Evolutionary conservation across 2,329 filamentous ascomycete species (phyloP).

Genomic region (Amesomyces nigricolor): DNA sequence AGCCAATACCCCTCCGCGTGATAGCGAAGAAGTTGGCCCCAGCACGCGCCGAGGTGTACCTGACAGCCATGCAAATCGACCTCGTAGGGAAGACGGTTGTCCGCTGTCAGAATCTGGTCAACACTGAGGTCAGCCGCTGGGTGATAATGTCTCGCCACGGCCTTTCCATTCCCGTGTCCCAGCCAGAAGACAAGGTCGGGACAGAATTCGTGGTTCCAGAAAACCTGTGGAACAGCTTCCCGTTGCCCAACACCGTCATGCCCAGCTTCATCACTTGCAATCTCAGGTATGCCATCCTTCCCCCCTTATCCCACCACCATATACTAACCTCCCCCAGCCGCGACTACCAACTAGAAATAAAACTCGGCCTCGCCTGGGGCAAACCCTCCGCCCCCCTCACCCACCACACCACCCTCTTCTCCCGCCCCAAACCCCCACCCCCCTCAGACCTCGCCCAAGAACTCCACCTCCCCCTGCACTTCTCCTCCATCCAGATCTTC

Average conservation of each 20-base stretch:
- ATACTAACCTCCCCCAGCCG: slow-evolving; percentile 41
- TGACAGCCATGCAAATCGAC: slow-evolving; percentile 75
- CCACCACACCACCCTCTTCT: slow-evolving; percentile 20
- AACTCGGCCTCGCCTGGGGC: slow-evolving; percentile 71
- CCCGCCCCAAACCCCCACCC: slow-evolving; percentile 29
- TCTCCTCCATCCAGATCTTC: slow-evolving; percentile 70
- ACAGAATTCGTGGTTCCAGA: slow-evolving; percentile 66
- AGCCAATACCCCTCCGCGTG: slow-evolving; percentile 74
- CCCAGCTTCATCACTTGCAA: slow-evolving; percentile 89
- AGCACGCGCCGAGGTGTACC: slow-evolving; percentile 62
- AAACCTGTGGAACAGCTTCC: slow-evolving; percentile 63
- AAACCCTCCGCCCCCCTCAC: slow-evolving; percentile 37
- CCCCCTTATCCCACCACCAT: background rate
- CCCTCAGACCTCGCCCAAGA: slow-evolving; percentile 52
- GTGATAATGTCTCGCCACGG: slow-evolving; percentile 67
- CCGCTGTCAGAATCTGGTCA: slow-evolving; percentile 66
- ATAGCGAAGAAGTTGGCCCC: slow-evolving; percentile 71
- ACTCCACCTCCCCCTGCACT: slow-evolving; percentile 70
- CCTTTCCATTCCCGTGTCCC: slow-evolving; percentile 65
- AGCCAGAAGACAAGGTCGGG: slow-evolving; percentile 51
- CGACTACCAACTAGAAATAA: slow-evolving; percentile 76
- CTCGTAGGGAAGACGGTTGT: slow-evolving; percentile 76
- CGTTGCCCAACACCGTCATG: slow-evolving; percentile 78
- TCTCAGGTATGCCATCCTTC: slow-evolving; percentile 43
- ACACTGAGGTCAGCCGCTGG: slow-evolving; percentile 69